These are phyloP conservation scores for Striga asiatica DNA, from an alignment of 257 asterid species.

Conservation along the genomic window DNA sequence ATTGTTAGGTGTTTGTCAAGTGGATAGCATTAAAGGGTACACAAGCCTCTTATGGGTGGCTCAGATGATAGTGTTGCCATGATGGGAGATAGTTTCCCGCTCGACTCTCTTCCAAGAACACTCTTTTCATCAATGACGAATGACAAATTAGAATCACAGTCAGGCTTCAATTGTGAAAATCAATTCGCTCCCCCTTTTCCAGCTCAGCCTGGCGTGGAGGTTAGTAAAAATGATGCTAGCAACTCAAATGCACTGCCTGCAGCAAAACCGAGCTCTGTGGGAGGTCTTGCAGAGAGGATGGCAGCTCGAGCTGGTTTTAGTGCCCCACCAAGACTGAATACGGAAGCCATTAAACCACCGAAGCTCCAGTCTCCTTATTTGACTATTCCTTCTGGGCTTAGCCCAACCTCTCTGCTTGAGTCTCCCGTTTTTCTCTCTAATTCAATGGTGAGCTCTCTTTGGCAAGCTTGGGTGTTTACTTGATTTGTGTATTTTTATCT, in stretches of 20 bases:
- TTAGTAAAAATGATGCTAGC: conserved; percentile 19
- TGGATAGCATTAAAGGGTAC: conserved; percentile 1
- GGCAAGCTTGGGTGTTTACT: not conserved
- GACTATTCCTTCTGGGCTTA: conserved; percentile 76
- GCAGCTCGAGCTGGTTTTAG: conserved; percentile 85
- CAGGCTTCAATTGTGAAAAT: conserved; percentile 26
- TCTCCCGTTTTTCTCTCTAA: conserved; percentile 72
- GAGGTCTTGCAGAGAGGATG: conserved; percentile 71
- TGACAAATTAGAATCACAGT: conserved; percentile 25
- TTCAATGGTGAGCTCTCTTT: conserved; percentile 41
- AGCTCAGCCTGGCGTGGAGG: conserved; percentile 8
- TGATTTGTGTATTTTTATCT: too few species aligned
- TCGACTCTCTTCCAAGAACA: conserved; percentile 39
- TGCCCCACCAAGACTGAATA: conserved; percentile 73
- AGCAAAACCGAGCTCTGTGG: conserved; percentile 31
- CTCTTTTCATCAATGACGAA: conserved; percentile 41
- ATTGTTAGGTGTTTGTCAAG: not conserved
- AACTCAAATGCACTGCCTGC: conserved; percentile 23
- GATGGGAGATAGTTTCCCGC: conserved; percentile 71
- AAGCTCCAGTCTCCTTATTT: conserved; percentile 52
- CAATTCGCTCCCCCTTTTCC: conserved; percentile 14
- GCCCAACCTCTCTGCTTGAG: conserved; percentile 75
- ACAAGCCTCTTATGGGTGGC: conserved; percentile 41
- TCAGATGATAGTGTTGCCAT: conserved; percentile 56
- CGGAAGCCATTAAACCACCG: conserved; percentile 42